Percentiles rank a stretch among this genome's conserved stretches.
phyloP scores from a whole-genome alignment of 176 grass and related monocot species.

The Guadua angustifolia region DNA sequence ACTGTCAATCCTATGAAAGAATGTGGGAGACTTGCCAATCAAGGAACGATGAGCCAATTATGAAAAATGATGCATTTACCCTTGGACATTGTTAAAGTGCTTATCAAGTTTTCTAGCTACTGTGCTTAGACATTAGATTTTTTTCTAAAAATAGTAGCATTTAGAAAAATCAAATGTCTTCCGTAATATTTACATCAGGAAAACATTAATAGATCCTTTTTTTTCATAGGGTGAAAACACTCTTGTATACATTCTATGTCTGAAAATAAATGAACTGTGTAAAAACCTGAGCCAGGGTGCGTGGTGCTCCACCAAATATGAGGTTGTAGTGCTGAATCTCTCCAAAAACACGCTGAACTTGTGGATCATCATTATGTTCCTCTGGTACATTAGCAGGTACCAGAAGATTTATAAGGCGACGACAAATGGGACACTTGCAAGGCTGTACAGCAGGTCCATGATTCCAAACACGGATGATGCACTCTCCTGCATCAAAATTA shows the following conservation, averaged over 20 bases:
- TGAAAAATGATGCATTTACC: neutral
- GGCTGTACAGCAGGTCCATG: conserved; percentile 76
- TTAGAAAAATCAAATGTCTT: neutral
- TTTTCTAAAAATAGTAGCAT: neutral
- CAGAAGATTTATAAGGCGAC: conserved; percentile 75
- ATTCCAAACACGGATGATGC: conserved; percentile 87
- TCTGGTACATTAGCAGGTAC: conserved; percentile 64
- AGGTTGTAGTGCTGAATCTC: conserved; percentile 72
- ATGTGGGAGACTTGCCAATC: neutral
- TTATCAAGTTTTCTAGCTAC: neutral
- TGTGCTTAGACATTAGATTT: neutral
- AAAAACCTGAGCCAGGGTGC: conserved; percentile 76
- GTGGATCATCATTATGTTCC: conserved; percentile 45
- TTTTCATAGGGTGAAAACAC: neutral
- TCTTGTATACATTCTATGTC: neutral
- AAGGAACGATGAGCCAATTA: neutral
- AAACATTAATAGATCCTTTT: neutral
- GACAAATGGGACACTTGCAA: conserved; percentile 94
- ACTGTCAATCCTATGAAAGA: neutral
- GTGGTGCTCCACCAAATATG: conserved; percentile 74
- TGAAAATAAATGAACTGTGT: neutral
- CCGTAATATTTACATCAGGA: neutral
- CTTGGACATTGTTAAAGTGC: neutral
- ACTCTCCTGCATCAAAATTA: conserved; percentile 63
- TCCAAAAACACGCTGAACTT: conserved; percentile 58